phyloP scores from a whole-genome alignment of 495 filamentous ascomycete species.

The Aspergillus incahuasiensis region DNA sequence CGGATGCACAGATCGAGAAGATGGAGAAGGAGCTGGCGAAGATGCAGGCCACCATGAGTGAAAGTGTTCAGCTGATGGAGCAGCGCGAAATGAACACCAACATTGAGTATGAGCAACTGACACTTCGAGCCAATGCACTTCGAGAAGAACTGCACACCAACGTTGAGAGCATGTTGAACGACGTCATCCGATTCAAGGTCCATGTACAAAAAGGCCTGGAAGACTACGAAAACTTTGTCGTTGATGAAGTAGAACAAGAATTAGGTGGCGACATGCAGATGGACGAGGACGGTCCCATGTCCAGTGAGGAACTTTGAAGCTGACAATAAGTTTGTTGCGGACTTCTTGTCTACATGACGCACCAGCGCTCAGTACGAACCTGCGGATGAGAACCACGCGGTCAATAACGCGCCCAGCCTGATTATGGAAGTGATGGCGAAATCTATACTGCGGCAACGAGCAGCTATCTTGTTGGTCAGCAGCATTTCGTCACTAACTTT shows the following conservation, averaged over 20 bases:
- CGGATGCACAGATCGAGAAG: constrained; percentile 91
- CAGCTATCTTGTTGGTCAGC: neutral
- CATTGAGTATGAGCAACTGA: constrained; percentile 94
- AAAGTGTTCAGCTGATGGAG: constrained; percentile 87
- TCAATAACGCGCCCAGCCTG: neutral
- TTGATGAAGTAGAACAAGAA: constrained; percentile 85
- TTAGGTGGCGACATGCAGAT: constrained; percentile 47
- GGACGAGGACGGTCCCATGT: constrained; percentile 16
- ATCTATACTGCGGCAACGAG: neutral
- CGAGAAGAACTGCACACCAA: constrained; percentile 94
- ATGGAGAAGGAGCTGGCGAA: constrained; percentile 96
- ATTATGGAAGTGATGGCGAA: neutral
- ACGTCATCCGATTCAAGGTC: constrained; percentile 97
- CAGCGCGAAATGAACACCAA: constrained; percentile 95
- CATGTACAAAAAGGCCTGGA: constrained; percentile 89
- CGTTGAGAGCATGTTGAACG: constrained; percentile 91
- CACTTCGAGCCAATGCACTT: constrained; percentile 72
- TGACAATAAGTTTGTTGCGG: neutral
- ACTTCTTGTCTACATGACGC: too few species aligned
- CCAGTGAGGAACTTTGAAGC: constrained; percentile 27
- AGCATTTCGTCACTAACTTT: neutral
- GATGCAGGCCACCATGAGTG: constrained; percentile 80
- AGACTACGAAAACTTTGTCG: constrained; percentile 87
- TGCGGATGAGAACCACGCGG: neutral
- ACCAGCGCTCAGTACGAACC: neutral